These are phyloP conservation scores for Linanthus parryae DNA, from an alignment of 148 eudicot genomes.

Conservation along the genomic window DNA sequence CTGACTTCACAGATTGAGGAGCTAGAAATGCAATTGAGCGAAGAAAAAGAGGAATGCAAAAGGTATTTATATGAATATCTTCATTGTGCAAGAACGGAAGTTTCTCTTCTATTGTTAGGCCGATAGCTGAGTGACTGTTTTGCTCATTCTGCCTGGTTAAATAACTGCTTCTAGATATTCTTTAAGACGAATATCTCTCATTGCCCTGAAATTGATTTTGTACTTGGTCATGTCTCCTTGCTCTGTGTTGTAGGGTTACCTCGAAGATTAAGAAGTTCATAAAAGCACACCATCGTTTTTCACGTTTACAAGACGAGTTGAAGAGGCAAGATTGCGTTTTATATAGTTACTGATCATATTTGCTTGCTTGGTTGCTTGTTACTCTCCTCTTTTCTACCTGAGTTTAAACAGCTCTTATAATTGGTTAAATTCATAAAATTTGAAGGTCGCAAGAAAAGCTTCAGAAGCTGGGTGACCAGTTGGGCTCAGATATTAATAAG, in stretches of 20 bases:
- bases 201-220: not conserved
- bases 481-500: constrained; percentile 41
- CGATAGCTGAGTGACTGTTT: no score
- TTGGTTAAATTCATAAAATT: not conserved
- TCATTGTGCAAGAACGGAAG: no score
- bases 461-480: constrained; percentile 68
- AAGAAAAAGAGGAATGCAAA: constrained; percentile 65
- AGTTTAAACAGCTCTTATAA: constrained; percentile 3
- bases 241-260: constrained; percentile 39
- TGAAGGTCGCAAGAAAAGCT: constrained; percentile 73
- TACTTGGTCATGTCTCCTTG: not conserved
- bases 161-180: no score
- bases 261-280: constrained; percentile 63
- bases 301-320: constrained; percentile 64
- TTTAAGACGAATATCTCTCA: no score
- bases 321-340: constrained; percentile 46
- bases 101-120: no score
- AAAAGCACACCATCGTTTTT: constrained; percentile 48
- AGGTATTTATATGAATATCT: constrained; percentile 56
- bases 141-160: no score
- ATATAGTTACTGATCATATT: not conserved
- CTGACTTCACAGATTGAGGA: constrained; percentile 55
- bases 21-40: constrained; percentile 62
- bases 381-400: no score
- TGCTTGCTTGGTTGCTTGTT: no score